These are phyloP conservation scores for Macadamia tetraphylla DNA, from an alignment of 164 flowering plant genomes.

Conservation along the genomic window DNA sequence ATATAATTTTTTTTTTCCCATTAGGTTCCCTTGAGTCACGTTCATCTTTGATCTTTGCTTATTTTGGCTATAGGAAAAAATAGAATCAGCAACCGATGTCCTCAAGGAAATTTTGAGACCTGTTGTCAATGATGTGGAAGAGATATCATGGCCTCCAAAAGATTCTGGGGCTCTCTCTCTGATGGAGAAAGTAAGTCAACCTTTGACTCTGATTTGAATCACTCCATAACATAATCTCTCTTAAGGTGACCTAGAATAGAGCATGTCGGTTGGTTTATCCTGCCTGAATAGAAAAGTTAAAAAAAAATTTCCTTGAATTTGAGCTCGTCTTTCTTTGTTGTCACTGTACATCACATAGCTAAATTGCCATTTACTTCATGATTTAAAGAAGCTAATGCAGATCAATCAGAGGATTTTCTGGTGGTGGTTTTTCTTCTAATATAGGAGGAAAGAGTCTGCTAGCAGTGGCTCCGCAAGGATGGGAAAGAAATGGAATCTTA, in stretches of 20 bases:
- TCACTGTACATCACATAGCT: too few relatives aligned
- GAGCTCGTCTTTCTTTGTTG: too few relatives aligned
- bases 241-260: neutral
- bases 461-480: too few relatives aligned
- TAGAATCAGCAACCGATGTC: slow-evolving; percentile 88
- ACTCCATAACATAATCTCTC: neutral
- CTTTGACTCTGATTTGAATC: neutral
- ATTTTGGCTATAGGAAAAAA: slow-evolving; percentile 63
- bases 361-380: too few relatives aligned
- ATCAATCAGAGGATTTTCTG: too few relatives aligned
- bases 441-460: too few relatives aligned
- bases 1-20: neutral
- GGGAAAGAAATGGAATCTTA: too few relatives aligned
- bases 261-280: neutral
- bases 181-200: slow-evolving; percentile 67
- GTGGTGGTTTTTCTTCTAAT: too few relatives aligned
- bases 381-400: too few relatives aligned
- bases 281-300: too few relatives aligned
- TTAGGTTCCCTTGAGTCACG: neutral
- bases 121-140: slow-evolving; percentile 63
- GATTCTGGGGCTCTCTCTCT: slow-evolving; percentile 63
- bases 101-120: slow-evolving; percentile 70
- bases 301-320: too few relatives aligned
- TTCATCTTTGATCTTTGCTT: neutral
- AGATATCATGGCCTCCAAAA: slow-evolving; percentile 87